phyloP scores from a whole-genome alignment of 2,329 filamentous ascomycete genomes.

The Harringtonia aguacate region DNA sequence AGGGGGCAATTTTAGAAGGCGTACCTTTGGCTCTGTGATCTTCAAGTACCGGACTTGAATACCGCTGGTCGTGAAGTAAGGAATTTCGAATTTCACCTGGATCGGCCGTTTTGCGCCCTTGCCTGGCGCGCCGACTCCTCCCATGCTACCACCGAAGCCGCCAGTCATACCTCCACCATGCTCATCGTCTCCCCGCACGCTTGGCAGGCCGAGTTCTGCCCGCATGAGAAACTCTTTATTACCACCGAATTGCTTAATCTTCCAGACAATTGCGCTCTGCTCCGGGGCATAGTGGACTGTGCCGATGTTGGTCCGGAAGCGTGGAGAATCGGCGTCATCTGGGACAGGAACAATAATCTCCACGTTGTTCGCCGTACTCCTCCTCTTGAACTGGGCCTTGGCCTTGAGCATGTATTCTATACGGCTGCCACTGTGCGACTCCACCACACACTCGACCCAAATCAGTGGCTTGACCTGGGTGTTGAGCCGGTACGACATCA shows the following conservation, averaged over 20 bases:
- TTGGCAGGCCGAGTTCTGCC: conserved; percentile 86
- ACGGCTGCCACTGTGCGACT: conserved; percentile 86
- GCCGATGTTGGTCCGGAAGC: conserved; percentile 95
- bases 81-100: conserved; percentile 99
- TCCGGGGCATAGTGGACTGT: conserved; percentile 96
- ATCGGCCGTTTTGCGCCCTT: conserved; percentile 92
- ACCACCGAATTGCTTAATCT: conserved; percentile 99
- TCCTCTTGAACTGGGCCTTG: conserved; percentile 93
- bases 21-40: conserved; percentile 97
- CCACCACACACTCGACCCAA: conserved; percentile 97
- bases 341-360: conserved; percentile 96
- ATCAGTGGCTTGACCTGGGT: conserved; percentile 97
- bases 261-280: conserved; percentile 97
- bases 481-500: conserved; percentile 98
- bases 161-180: conserved; percentile 96
- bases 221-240: conserved; percentile 98
- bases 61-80: conserved; percentile 99
- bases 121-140: conserved; percentile 62
- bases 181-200: conserved; percentile 90
- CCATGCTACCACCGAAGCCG: conserved; percentile 94
- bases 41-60: conserved; percentile 98
- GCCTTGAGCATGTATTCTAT: conserved; percentile 99
- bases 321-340: conserved; percentile 89
- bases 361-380: conserved; percentile 96
- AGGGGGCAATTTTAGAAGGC: background rate